Evolutionary conservation across 2,329 filamentous ascomycete genomes (phyloP).

Genomic region (Neophaeococcomyces aloes): DNA sequence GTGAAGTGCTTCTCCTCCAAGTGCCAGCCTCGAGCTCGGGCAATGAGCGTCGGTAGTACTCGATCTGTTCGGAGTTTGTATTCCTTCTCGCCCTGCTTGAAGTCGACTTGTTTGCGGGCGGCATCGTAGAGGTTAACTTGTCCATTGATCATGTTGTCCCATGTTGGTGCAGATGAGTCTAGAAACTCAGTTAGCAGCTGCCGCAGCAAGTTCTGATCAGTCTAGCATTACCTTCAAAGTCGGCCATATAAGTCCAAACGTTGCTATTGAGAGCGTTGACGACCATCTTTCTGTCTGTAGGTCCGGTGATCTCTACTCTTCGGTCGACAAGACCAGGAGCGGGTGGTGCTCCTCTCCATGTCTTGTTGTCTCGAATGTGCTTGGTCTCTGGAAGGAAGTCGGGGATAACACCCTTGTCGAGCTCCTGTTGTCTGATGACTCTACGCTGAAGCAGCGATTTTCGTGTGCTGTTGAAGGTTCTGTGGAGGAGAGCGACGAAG

Average conservation of each 20-base stretch:
- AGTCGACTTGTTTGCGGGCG: constrained; percentile 86
- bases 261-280: constrained; percentile 93
- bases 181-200: constrained; percentile 10
- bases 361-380: constrained; percentile 85
- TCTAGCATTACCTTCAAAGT: constrained; percentile 71
- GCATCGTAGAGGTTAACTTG: constrained; percentile 97
- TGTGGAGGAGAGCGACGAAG: constrained; percentile 88
- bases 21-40: constrained; percentile 93
- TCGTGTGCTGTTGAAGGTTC: constrained; percentile 82
- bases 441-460: constrained; percentile 83
- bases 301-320: constrained; percentile 92
- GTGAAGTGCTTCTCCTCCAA: constrained; percentile 97
- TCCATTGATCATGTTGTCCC: constrained; percentile 99
- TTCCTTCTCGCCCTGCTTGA: constrained; percentile 88
- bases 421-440: constrained; percentile 75
- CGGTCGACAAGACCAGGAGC: constrained; percentile 89
- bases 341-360: constrained; percentile 86
- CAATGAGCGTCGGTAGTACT: constrained; percentile 78
- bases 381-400: constrained; percentile 95
- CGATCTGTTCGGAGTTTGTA: constrained; percentile 95
- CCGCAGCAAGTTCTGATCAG: background rate
- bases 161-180: constrained; percentile 94
- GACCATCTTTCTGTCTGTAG: constrained; percentile 97
- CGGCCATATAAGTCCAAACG: constrained; percentile 98
- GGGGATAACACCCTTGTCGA: constrained; percentile 77